phyloP scores from a whole-genome alignment of 805 yeast genomes.

The Cephaloascus fragrans region DNA sequence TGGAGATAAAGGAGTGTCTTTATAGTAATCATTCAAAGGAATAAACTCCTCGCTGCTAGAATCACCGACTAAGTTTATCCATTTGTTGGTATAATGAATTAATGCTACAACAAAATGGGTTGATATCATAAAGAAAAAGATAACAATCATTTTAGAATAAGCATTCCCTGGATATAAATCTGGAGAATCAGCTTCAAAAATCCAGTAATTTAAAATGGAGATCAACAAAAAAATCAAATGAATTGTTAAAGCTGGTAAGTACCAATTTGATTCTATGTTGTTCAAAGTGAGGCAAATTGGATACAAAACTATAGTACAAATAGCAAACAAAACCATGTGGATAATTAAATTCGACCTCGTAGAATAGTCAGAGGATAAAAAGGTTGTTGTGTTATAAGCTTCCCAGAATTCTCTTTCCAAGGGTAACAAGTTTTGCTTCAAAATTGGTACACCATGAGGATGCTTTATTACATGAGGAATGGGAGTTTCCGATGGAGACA shows the following conservation, averaged over 20 bases:
- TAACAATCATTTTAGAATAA: slow-evolving; percentile 55
- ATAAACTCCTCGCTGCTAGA: slow-evolving; percentile 8
- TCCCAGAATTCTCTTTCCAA: slow-evolving; percentile 76
- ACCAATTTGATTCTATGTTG: slow-evolving; percentile 48
- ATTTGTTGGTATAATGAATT: slow-evolving; percentile 33
- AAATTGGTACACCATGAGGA: slow-evolving; percentile 67
- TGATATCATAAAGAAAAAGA: slow-evolving; percentile 42
- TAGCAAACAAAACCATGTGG: slow-evolving; percentile 39
- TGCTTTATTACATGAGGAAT: slow-evolving; percentile 27
- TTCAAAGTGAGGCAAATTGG: slow-evolving; percentile 64
- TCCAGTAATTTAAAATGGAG: slow-evolving; percentile 44
- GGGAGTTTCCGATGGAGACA: slow-evolving; percentile 9
- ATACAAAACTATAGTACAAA: slow-evolving; percentile 44
- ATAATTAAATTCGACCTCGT: slow-evolving; percentile 40
- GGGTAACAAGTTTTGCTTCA: slow-evolving; percentile 55
- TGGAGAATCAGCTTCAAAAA: slow-evolving; percentile 52
- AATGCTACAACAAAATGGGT: slow-evolving; percentile 49
- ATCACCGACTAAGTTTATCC: slow-evolving; percentile 16
- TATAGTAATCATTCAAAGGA: slow-evolving; percentile 14
- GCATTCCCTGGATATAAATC: slow-evolving; percentile 68
- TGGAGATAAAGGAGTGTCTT: slow-evolving; percentile 7
- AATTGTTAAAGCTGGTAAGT: slow-evolving; percentile 42
- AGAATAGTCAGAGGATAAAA: slow-evolving; percentile 43
- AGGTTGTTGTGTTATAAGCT: slow-evolving; percentile 67
- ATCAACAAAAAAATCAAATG: slow-evolving; percentile 36